A percentile compares a stretch with the other conserved stretches of the same genome.
Evolutionary conservation across 176 grass and related monocot genomes (phyloP).

Genomic region (Pontederia crassipes): DNA sequence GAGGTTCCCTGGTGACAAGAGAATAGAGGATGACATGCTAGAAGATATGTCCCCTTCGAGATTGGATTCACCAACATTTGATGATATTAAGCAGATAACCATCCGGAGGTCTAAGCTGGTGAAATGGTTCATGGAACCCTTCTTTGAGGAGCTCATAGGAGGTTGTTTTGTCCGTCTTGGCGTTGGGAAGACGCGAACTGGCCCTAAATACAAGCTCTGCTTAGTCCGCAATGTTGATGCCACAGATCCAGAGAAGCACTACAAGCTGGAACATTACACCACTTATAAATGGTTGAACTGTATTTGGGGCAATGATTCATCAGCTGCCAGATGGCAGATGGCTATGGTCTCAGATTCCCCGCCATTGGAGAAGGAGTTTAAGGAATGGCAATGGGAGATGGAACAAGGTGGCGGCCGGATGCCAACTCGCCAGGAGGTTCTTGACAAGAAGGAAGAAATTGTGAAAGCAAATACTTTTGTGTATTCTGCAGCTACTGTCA

Average conservation of each 20-base stretch:
- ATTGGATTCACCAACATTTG: constrained; percentile 59
- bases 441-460: constrained; percentile 86
- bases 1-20: constrained; percentile 33
- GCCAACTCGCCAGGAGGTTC: constrained; percentile 70
- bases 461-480: constrained; percentile 51
- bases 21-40: constrained; percentile 62
- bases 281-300: constrained; percentile 81
- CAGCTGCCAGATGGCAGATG: constrained; percentile 82
- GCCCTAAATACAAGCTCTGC: constrained; percentile 76
- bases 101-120: constrained; percentile 68
- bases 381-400: constrained; percentile 75
- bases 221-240: constrained; percentile 82
- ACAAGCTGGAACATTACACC: constrained; percentile 66
- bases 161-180: constrained; percentile 85
- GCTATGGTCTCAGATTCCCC: constrained; percentile 70
- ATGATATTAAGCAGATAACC: constrained; percentile 72
- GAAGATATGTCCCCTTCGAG: constrained; percentile 42
- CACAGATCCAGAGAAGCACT: constrained; percentile 48
- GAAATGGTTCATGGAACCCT: constrained; percentile 98
- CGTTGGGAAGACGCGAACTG: constrained; percentile 61
- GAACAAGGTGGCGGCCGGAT: constrained; percentile 50
- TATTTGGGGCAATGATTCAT: constrained; percentile 58
- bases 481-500: constrained; percentile 68
- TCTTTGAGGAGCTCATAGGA: constrained; percentile 68
- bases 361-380: constrained; percentile 57